These are phyloP conservation scores for Penicillium sp. DNA, from an alignment of 2,329 filamentous ascomycete species.

Conservation along the genomic window DNA sequence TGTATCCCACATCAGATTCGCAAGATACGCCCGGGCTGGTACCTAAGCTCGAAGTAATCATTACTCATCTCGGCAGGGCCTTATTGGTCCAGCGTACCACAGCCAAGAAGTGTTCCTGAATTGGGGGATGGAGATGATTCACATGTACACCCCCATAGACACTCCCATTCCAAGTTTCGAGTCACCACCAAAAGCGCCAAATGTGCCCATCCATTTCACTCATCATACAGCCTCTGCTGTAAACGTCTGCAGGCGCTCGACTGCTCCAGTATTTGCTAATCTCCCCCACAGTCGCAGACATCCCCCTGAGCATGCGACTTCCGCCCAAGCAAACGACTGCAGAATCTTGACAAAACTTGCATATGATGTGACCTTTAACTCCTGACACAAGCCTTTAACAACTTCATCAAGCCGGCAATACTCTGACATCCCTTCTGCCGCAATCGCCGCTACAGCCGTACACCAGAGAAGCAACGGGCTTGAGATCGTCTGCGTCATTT, in stretches of 20 bases:
- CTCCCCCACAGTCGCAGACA: constrained; percentile 1
- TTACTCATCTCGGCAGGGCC: background rate
- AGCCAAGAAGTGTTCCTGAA: background rate
- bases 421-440: background rate
- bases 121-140: background rate
- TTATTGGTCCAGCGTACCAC: background rate
- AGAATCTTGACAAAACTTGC: background rate
- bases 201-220: background rate
- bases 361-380: background rate
- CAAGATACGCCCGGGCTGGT: background rate
- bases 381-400: background rate
- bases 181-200: background rate
- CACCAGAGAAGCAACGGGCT: background rate
- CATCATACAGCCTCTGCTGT: background rate
- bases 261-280: background rate
- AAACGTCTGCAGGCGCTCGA: background rate
- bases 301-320: constrained; percentile 1
- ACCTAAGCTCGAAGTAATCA: background rate
- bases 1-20: background rate
- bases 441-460: background rate
- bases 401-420: background rate
- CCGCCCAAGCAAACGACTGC: constrained; percentile 2
- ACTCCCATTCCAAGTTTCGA: background rate
- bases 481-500: background rate
- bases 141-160: no score